phyloP scores from a whole-genome alignment of 2,329 filamentous ascomycete genomes.

The Byssoonygena ceratinophila region DNA sequence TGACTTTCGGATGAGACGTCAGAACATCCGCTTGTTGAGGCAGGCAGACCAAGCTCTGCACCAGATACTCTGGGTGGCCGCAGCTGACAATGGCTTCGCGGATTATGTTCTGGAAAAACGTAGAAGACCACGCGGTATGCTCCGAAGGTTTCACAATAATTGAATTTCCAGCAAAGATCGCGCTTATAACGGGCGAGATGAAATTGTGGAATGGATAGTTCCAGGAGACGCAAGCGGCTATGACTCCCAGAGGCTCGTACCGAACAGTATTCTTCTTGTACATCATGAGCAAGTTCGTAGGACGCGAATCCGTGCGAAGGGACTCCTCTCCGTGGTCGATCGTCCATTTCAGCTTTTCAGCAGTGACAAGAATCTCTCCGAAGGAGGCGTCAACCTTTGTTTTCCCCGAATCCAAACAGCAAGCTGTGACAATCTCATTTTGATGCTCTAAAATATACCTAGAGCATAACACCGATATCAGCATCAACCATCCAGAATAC shows the following conservation, averaged over 20 bases:
- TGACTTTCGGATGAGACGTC: conserved; percentile 72
- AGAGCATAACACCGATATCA: conserved; percentile 3
- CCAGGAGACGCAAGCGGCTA: conserved; percentile 89
- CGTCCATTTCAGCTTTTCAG: conserved; percentile 91
- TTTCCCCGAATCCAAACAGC: conserved; percentile 89
- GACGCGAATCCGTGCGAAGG: conserved; percentile 58
- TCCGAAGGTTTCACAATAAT: conserved; percentile 92
- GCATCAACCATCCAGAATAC: not conserved
- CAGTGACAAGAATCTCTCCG: conserved; percentile 87
- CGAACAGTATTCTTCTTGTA: conserved; percentile 87
- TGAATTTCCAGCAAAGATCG: conserved; percentile 81
- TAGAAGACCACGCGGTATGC: conserved; percentile 84
- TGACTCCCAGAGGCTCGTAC: conserved; percentile 87
- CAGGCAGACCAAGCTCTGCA: conserved; percentile 82
- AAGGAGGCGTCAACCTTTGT: conserved; percentile 89
- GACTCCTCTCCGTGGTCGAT: conserved; percentile 80
- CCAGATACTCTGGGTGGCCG: conserved; percentile 67
- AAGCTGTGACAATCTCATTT: conserved; percentile 70
- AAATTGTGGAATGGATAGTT: conserved; percentile 97
- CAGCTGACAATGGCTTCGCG: conserved; percentile 70
- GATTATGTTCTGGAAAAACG: conserved; percentile 70
- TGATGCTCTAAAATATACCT: conserved; percentile 78
- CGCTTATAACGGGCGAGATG: conserved; percentile 78
- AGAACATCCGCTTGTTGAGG: conserved; percentile 69
- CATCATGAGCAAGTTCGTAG: conserved; percentile 85